Base-by-base conservation (phyloP, 345 rosid species). In the Combretum micranthum region DNA sequence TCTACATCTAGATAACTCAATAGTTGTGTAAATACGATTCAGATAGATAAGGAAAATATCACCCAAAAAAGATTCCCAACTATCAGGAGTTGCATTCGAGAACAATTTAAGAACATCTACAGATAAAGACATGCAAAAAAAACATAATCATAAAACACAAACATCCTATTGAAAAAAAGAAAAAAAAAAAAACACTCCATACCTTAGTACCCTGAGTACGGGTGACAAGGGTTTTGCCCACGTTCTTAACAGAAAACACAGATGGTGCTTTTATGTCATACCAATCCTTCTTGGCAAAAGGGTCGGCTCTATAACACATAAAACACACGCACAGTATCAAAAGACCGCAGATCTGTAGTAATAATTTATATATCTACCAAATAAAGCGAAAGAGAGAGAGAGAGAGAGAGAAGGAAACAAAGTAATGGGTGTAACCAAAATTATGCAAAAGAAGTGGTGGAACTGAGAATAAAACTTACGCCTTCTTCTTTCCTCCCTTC, bases 201-300 rank as follows among this genome's bases (percentile, higher is more conserved):
- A 75, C 86, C 86, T 81, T 81, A 52, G 80, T 81, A 18, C 86
- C 86, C 61, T 81, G 86, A 18, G 86, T 81, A 25, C 86, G 69
- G 14, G 73, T 69, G 19, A 81, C 80, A 4, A 78, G 75, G 53
- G 81, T 81, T 62, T 78, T 81, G 43, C 81, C 83, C 26, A 81
- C 64, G 55, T 76, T 78, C 62, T 65, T 81, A 63, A 65, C 66
- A 15, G 59, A 61, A 70, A 81, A 81, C 12, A 72, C 45, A 0
- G 83, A 70, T 22, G 83, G 81, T 12, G 83, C 79, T 74, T 81
- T 81, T 51, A 81, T 71, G 43, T 73, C 79, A 57, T 81, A 78
- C 83, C 81, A 78, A 22, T 78, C 86, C 75, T 81, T 81, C 79
- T 75, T 78, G 17, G 81, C 54, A 47, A 70, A 78, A 13, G 83